phyloP scores from a whole-genome alignment of 129 eudicot species.

The Saposhnikovia divaricata region DNA sequence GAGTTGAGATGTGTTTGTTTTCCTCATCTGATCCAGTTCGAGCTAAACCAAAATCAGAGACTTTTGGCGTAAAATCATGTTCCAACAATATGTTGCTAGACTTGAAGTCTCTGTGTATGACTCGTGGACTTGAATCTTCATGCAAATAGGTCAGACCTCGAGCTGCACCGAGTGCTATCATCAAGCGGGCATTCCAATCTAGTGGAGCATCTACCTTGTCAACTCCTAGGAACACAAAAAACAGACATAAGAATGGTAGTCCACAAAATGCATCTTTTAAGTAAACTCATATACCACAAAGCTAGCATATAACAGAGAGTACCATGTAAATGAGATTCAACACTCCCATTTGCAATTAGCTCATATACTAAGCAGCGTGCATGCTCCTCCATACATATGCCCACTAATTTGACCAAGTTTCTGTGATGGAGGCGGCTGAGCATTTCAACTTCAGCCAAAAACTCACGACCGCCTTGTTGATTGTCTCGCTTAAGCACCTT shows the following conservation, averaged over 20 bases:
- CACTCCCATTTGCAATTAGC: slow-evolving; percentile 78
- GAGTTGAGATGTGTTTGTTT: slow-evolving; percentile 83
- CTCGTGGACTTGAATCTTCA: slow-evolving; percentile 93
- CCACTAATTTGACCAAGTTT: slow-evolving; percentile 73
- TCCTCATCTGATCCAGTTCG: slow-evolving; percentile 68
- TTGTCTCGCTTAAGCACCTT: slow-evolving; percentile 83
- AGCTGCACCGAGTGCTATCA: slow-evolving; percentile 92
- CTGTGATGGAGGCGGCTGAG: slow-evolving; percentile 90
- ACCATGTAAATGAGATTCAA: slow-evolving; percentile 96
- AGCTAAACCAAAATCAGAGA: slow-evolving; percentile 93
- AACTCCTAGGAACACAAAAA: slow-evolving; percentile 29
- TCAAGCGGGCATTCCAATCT: slow-evolving; percentile 74
- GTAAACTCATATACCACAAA: not conserved
- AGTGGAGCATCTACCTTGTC: slow-evolving; percentile 67
- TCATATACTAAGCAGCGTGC: slow-evolving; percentile 76
- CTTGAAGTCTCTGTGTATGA: slow-evolving; percentile 93
- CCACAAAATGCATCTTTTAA: not conserved
- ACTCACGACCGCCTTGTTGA: slow-evolving; percentile 82
- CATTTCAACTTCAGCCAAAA: slow-evolving; percentile 96
- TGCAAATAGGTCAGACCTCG: slow-evolving; percentile 89
- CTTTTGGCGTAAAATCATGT: slow-evolving; percentile 80
- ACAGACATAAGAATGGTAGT: not conserved
- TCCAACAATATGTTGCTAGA: slow-evolving; percentile 85
- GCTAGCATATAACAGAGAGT: slow-evolving; percentile 10
- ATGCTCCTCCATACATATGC: slow-evolving; percentile 70